These are phyloP conservation scores for Tetradesmus obliquus DNA, from an alignment of 139 green algal genomes.

Conservation along the genomic window DNA sequence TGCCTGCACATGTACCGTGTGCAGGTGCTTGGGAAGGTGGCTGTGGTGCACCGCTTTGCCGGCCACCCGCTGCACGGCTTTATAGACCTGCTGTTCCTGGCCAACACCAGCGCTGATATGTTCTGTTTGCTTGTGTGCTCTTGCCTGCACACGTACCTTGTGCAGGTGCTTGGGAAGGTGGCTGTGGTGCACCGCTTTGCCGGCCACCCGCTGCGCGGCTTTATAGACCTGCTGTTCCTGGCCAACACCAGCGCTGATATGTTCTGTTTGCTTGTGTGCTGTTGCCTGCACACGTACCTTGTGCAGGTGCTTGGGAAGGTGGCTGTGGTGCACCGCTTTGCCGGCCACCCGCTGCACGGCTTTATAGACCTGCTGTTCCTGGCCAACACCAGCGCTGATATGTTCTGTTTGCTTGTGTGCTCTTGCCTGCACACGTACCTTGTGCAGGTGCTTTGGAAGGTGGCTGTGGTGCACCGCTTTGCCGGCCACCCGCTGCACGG, in stretches of 20 bases:
- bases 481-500: slow-evolving; percentile 62
- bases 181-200: slow-evolving; percentile 52
- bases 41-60: slow-evolving; percentile 51
- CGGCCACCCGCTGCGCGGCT: slow-evolving; percentile 60
- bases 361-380: slow-evolving; percentile 80
- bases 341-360: slow-evolving; percentile 62
- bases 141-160: no score
- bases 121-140: no score
- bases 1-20: no score
- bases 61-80: slow-evolving; percentile 64
- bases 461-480: slow-evolving; percentile 56
- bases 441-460: slow-evolving; percentile 41
- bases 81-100: slow-evolving; percentile 73
- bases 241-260: no score
- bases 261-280: no score
- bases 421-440: no score
- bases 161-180: slow-evolving; percentile 49
- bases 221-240: slow-evolving; percentile 75
- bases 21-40: slow-evolving; percentile 49
- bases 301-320: slow-evolving; percentile 51
- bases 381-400: slow-evolving; percentile 63
- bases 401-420: no score
- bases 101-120: slow-evolving; percentile 73
- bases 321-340: slow-evolving; percentile 55
- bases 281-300: no score